phyloP scores from a whole-genome alignment of 2,329 filamentous ascomycete genomes.

The Lasiodiplodia sp. region DNA sequence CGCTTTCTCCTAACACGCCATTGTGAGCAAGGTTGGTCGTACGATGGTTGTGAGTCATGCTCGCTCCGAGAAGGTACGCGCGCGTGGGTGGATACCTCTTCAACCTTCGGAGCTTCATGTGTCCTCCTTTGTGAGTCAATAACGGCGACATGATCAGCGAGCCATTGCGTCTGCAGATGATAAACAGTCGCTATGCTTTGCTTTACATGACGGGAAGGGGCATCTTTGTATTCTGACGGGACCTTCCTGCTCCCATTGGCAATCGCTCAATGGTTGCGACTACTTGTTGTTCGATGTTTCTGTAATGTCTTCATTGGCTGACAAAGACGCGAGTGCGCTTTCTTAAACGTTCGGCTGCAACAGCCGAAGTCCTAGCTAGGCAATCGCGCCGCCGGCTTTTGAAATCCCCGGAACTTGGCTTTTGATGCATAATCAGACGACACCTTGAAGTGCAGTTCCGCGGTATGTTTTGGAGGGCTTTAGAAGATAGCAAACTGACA shows the following conservation, averaged over 20 bases:
- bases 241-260: background rate
- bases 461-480: background rate
- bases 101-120: conserved; percentile 2
- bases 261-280: background rate
- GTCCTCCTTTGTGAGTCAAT: background rate
- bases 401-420: background rate
- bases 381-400: background rate
- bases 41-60: background rate
- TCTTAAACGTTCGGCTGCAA: background rate
- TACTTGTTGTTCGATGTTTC: background rate
- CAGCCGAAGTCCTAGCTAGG: background rate
- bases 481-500: too few relatives aligned
- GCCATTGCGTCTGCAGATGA: background rate
- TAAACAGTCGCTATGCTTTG: too few relatives aligned
- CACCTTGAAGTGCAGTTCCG: background rate
- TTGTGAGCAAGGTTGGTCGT: background rate
- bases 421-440: background rate
- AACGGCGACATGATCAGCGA: background rate
- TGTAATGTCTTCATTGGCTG: background rate
- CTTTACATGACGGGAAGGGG: background rate
- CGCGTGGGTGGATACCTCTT: conserved; percentile 6
- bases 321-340: background rate
- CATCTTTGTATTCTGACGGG: background rate
- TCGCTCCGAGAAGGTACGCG: background rate
- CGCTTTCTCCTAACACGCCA: conserved; percentile 6